A percentile compares a stretch with the other conserved stretches of the same genome.
Conservation (phyloP, 2,329 filamentous ascomycete species). For the Cryoendolithus antarcticus region DNA sequence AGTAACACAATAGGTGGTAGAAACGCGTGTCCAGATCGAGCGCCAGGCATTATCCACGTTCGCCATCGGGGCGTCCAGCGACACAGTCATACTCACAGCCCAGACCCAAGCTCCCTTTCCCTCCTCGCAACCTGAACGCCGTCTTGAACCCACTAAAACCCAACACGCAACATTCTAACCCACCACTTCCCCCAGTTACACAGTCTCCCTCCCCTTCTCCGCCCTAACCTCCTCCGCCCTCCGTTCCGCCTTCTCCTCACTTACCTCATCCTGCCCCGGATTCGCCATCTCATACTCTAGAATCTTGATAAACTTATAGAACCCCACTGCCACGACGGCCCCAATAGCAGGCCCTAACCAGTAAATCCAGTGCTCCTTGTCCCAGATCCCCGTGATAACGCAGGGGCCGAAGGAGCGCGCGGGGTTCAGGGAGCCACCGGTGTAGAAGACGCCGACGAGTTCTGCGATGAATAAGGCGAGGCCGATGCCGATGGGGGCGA, state of each 20-base stretch:
- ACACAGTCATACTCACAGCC: too few relatives aligned
- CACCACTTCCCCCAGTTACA: too few relatives aligned
- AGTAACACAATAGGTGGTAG: too few relatives aligned
- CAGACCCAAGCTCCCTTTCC: too few relatives aligned
- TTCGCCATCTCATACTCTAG: constrained; percentile 42
- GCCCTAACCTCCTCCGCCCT: background rate
- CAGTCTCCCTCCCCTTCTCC: background rate
- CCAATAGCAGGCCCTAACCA: constrained; percentile 32
- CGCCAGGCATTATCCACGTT: too few relatives aligned
- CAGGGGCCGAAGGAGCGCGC: constrained; percentile 29
- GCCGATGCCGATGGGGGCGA: constrained; percentile 62
- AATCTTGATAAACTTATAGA: constrained; percentile 37
- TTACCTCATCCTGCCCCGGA: constrained; percentile 32
- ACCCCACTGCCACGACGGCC: constrained; percentile 32
- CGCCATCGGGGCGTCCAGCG: too few relatives aligned
- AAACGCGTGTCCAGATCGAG: too few relatives aligned
- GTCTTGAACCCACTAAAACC: too few relatives aligned
- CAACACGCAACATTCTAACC: too few relatives aligned
- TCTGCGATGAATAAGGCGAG: constrained; percentile 54
- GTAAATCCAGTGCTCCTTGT: constrained; percentile 32
- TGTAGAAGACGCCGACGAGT: constrained; percentile 35
- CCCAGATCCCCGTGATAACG: constrained; percentile 26
- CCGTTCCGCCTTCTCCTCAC: constrained; percentile 29
- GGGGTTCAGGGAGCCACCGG: constrained; percentile 31
- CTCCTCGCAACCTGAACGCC: too few relatives aligned